Base-by-base conservation (phyloP, 768 basidiomycete genomes). In the Lactarius pseudohatsudake region DNA sequence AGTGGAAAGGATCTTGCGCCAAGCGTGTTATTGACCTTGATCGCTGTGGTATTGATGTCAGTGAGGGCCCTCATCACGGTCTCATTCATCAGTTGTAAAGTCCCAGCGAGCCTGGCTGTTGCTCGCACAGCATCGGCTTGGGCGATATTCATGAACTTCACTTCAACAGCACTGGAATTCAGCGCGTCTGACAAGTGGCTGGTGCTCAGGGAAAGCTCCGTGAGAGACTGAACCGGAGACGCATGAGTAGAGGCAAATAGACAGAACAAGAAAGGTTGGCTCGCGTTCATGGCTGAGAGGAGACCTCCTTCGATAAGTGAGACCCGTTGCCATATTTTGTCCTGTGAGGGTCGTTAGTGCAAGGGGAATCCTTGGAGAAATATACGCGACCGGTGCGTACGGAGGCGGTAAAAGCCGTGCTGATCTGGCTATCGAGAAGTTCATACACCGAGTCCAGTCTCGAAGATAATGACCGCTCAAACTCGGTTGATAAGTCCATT, bases 81-180 rank as follows among this genome's bases (percentile, higher is more conserved):
- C 34, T 66, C 69, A 18, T 69, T 62, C 60, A 69, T 64, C 20
- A 8, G 59, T 30, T 57, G 38, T n/a, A 71, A 10, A 15, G 62
- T 41, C 47, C 28, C 68, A 40, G 57, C 57, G 11, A 71, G 70
- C 9, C 57, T 57, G 10, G 57, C 57, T 10, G 69, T 56, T 32
- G 45, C 67, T n/a, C 60, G 64, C 10, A 54, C 57, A 4, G 64
- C 63, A 64, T 64, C 64, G 26, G 18, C 59, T 50, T 69, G 69
- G 22, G 66, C 59, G 3, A 57, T 20, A 45, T 59, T 54, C 36
- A 67, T 55, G 7, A 56, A 57, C 57, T 56, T 26, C 47, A 69
- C 43, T 16, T 64, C 59, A 43, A 32, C 58, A 4, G 38, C 41
- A 54, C 68, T 69, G 26, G 64, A 61, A 26, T 65, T 64, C 45